Evolutionary conservation across 352 stramenopile species (phyloP).

Genomic region (Saprolegnia diclina): DNA sequence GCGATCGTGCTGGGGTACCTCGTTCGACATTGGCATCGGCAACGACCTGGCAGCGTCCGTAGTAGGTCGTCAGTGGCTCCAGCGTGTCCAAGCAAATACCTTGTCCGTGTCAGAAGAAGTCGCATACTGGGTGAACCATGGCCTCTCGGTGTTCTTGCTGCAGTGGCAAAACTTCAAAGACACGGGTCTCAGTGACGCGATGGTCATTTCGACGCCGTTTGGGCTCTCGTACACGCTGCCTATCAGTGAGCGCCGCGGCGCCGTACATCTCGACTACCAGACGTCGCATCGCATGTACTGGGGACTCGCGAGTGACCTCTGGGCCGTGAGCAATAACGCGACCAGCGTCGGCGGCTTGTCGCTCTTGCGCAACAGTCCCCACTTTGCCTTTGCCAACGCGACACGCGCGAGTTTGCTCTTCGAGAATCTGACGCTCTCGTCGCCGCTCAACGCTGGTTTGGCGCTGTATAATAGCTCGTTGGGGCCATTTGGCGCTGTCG

Average conservation of each 20-base stretch:
- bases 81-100: not conserved
- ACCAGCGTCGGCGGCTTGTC: not conserved
- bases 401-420: not conserved
- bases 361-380: not conserved
- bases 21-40: not conserved
- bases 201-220: not conserved
- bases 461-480: not conserved
- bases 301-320: constrained; percentile 1
- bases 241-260: not conserved
- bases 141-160: not conserved
- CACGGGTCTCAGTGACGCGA: not conserved
- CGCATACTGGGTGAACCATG: not conserved
- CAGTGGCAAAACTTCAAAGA: constrained; percentile 21
- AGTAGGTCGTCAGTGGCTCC: not conserved
- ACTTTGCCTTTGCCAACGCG: constrained; percentile 7
- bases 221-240: not conserved
- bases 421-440: constrained; percentile 6
- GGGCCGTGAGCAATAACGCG: constrained; percentile 7
- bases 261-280: not conserved
- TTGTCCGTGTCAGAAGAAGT: not conserved
- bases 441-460: not conserved
- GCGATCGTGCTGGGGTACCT: not conserved
- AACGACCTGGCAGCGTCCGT: not conserved
- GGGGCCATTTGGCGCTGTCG: constrained; percentile 19
- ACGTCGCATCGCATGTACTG: constrained; percentile 20